Evolutionary conservation across 371 early-diverging fungal species (phyloP).

Genomic region (Mortierella sp.): DNA sequence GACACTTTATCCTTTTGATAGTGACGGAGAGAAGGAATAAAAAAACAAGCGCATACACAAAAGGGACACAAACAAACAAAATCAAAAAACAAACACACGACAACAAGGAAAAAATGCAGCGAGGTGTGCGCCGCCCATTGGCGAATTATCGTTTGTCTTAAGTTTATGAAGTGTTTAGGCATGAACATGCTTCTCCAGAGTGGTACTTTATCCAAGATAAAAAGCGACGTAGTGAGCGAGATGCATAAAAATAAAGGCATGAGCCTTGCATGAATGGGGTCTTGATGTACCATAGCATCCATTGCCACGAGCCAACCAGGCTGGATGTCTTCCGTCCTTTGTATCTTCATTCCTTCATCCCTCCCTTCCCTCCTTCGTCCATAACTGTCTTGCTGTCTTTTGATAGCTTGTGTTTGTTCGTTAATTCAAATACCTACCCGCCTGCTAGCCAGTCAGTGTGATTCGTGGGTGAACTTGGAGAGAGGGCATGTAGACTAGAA

Average conservation of each 20-base stretch:
- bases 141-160: slow-evolving; percentile 1
- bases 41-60: background rate
- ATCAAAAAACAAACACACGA: background rate
- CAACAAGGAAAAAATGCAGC: background rate
- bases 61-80: background rate
- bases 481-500: background rate
- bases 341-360: background rate
- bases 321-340: background rate
- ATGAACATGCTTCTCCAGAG: background rate
- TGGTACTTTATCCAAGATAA: slow-evolving; percentile 4
- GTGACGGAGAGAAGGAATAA: background rate
- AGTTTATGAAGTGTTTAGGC: background rate
- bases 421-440: background rate
- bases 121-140: slow-evolving; percentile 3
- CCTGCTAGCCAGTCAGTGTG: background rate
- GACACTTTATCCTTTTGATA: background rate
- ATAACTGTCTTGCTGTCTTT: background rate
- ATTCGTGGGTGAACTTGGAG: background rate
- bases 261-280: background rate
- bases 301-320: slow-evolving; percentile 7
- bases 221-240: background rate
- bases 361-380: background rate
- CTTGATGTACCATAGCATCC: background rate
- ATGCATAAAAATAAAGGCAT: background rate
- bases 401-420: background rate